A percentile compares a stretch with the other conserved stretches of the same genome.
Conservation (phyloP, 306 rosid genomes). For the Sesbania bispinosa region DNA sequence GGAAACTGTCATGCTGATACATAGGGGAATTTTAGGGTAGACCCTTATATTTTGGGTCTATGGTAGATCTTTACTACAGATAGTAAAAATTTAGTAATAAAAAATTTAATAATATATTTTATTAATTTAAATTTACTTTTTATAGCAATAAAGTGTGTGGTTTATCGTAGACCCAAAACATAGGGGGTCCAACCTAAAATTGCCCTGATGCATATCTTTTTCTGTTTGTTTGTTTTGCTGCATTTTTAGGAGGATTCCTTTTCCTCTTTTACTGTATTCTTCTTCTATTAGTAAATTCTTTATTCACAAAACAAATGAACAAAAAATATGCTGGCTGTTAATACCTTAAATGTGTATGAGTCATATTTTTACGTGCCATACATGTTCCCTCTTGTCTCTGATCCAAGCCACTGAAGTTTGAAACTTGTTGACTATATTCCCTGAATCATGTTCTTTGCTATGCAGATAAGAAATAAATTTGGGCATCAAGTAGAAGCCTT, state of each 20-base stretch:
- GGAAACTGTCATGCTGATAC: background rate
- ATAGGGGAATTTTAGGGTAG: too few species aligned
- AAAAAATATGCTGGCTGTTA: background rate
- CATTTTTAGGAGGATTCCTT: background rate
- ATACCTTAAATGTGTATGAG: background rate
- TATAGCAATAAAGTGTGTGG: too few species aligned
- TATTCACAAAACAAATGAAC: background rate
- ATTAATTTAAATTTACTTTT: too few species aligned
- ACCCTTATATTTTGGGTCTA: too few species aligned
- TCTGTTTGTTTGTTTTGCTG: background rate
- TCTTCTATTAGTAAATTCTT: background rate
- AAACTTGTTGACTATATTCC: background rate
- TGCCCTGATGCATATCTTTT: too few species aligned
- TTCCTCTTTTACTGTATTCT: background rate
- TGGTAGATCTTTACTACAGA: too few species aligned
- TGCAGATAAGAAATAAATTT: constrained; percentile 70
- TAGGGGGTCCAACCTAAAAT: too few species aligned
- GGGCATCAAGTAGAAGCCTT: constrained; percentile 92
- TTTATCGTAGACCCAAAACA: too few species aligned
- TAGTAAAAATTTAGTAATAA: too few species aligned
- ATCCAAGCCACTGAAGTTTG: background rate
- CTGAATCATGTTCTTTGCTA: constrained; percentile 10
- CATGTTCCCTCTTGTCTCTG: background rate
- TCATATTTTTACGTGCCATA: background rate
- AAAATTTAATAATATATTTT: too few species aligned